phyloP scores from a whole-genome alignment of 805 yeast species.

The Hanseniaspora occidentalis region DNA sequence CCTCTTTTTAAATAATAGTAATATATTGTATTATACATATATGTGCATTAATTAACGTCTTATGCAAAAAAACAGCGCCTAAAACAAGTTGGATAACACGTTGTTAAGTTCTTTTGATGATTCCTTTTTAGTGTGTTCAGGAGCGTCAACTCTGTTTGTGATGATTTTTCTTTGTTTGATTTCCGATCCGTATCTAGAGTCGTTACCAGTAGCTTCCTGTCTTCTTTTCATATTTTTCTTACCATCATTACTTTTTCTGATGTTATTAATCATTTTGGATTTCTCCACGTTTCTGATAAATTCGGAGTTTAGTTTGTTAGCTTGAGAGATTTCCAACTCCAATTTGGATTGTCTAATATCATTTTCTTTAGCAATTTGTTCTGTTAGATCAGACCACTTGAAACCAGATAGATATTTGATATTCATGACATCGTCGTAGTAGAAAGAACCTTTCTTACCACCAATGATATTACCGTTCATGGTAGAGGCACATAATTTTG shows the following conservation, averaged over 20 bases:
- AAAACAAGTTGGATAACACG: slow-evolving; percentile 46
- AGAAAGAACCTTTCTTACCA: slow-evolving; percentile 82
- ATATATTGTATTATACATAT: no score
- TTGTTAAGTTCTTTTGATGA: slow-evolving; percentile 27
- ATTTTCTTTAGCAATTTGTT: slow-evolving; percentile 81
- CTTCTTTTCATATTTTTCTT: slow-evolving; percentile 23
- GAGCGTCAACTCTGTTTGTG: slow-evolving; percentile 55
- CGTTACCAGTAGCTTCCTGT: slow-evolving; percentile 10
- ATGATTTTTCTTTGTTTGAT: slow-evolving; percentile 63
- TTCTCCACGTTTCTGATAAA: slow-evolving; percentile 76
- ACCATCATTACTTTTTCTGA: slow-evolving; percentile 26
- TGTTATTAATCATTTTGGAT: slow-evolving; percentile 66
- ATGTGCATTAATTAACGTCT: no score
- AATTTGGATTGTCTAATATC: slow-evolving; percentile 81
- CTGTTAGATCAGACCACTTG: slow-evolving; percentile 92
- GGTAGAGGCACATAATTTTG: slow-evolving; percentile 76
- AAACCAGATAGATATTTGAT: slow-evolving; percentile 82
- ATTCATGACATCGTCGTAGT: slow-evolving; percentile 88
- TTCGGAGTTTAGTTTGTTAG: slow-evolving; percentile 72
- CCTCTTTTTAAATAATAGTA: no score
- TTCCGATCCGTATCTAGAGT: slow-evolving; percentile 14
- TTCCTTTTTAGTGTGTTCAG: slow-evolving; percentile 30
- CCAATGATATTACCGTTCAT: slow-evolving; percentile 84
- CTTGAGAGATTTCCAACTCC: slow-evolving; percentile 81
- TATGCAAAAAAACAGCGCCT: slow-evolving; percentile 12